Percentiles rank a stretch among this genome's conserved stretches.
These are phyloP conservation scores for Ceratobasidium theobromae DNA, from an alignment of 1,284 basidiomycete species.

Conservation along the genomic window DNA sequence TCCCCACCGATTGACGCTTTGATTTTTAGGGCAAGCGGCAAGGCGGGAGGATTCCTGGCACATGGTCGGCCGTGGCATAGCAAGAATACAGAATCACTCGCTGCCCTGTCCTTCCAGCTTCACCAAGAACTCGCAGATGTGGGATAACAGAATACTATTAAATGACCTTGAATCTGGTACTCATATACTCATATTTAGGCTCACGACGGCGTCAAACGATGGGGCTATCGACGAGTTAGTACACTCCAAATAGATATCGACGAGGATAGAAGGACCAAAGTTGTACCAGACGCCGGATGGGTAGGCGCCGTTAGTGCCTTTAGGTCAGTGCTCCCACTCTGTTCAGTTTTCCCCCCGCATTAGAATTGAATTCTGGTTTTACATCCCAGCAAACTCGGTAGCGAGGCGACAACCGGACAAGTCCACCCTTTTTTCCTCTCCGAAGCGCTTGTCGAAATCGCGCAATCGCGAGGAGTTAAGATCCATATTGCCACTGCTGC, in stretches of 20 bases:
- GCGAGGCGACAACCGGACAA: constrained; percentile 63
- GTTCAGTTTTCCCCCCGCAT: not conserved
- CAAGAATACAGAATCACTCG: constrained; percentile 55
- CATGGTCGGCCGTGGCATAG: constrained; percentile 74
- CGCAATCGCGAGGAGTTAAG: constrained; percentile 54
- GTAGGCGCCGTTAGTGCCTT: constrained; percentile 31
- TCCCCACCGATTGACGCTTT: not conserved
- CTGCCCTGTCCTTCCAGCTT: constrained; percentile 74
- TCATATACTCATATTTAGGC: constrained; percentile 41
- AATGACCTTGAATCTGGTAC: not conserved
- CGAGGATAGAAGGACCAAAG: constrained; percentile 21
- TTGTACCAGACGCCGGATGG: constrained; percentile 36
- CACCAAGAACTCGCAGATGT: constrained; percentile 72
- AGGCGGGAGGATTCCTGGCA: constrained; percentile 90
- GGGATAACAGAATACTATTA: not conserved
- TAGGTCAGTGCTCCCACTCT: constrained; percentile 4
- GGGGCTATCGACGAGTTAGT: constrained; percentile 79
- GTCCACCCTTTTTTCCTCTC: constrained; percentile 83
- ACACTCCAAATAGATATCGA: constrained; percentile 43
- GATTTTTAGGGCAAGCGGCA: constrained; percentile 68
- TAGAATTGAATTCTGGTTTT: not conserved
- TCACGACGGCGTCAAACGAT: constrained; percentile 69
- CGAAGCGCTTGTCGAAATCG: constrained; percentile 69
- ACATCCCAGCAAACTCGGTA: constrained; percentile 42
- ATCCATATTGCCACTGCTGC: constrained; percentile 44